Evolutionary conservation across 768 basidiomycete genomes (phyloP).

Genomic region (Amanita thiersii): DNA sequence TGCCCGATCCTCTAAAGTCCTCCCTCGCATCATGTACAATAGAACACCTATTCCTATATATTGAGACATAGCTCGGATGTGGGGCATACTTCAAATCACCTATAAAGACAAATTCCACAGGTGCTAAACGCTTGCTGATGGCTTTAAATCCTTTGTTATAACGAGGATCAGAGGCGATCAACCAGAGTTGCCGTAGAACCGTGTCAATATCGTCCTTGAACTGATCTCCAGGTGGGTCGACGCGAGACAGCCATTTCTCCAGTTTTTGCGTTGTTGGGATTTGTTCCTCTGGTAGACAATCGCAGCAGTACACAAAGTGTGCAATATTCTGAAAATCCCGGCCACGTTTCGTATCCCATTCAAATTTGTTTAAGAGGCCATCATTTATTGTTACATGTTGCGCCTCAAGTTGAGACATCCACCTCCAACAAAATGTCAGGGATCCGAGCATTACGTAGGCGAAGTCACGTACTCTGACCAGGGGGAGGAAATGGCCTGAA

Average conservation of each 20-base stretch:
- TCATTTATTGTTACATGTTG: slow-evolving; percentile 49
- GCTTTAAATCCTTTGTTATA: slow-evolving; percentile 42
- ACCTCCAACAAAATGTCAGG: slow-evolving; percentile 22
- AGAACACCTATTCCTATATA: slow-evolving; percentile 47
- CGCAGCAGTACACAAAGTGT: slow-evolving; percentile 60
- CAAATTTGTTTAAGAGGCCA: slow-evolving; percentile 48
- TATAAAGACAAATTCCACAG: slow-evolving; percentile 75
- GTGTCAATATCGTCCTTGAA: slow-evolving; percentile 50
- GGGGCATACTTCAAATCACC: slow-evolving; percentile 33
- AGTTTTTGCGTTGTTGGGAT: slow-evolving; percentile 49
- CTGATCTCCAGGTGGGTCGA: slow-evolving; percentile 28
- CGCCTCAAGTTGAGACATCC: slow-evolving; percentile 52
- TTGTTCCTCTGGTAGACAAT: slow-evolving; percentile 38
- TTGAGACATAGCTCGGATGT: background rate
- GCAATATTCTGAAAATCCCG: slow-evolving; percentile 72
- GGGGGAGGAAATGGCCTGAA: slow-evolving; percentile 70
- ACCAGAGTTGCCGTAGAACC: slow-evolving; percentile 46
- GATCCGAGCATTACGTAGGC: background rate
- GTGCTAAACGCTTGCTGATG: slow-evolving; percentile 56
- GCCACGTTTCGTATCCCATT: slow-evolving; percentile 64
- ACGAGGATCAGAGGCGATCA: slow-evolving; percentile 33
- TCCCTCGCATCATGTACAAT: slow-evolving; percentile 45
- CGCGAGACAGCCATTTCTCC: slow-evolving; percentile 41
- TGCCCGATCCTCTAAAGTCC: slow-evolving; percentile 38
- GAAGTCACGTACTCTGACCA: slow-evolving; percentile 45